phyloP scores from a whole-genome alignment of 345 rosid species.

The Eucalyptus cloeziana region DNA sequence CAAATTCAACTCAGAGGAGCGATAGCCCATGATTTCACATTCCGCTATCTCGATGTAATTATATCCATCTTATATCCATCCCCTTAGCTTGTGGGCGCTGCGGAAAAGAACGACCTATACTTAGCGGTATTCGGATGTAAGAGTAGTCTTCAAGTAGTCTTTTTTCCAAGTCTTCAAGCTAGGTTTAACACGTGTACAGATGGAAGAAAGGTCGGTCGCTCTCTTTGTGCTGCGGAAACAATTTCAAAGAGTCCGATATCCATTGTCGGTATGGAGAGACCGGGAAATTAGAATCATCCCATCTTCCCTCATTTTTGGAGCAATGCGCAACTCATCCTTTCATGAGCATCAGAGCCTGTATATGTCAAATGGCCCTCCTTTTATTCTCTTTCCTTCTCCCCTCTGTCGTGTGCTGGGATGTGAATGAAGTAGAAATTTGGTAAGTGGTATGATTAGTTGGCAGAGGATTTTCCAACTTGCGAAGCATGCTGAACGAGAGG shows the following conservation, averaged over 20 bases:
- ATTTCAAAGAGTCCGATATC: not conserved
- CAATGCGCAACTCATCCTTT: not conserved
- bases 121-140: not conserved
- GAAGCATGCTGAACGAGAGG: not conserved
- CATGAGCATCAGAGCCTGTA: not conserved
- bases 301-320: not conserved
- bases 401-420: not conserved
- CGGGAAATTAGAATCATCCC: not conserved
- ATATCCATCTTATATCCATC: not conserved
- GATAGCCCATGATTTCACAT: conserved; percentile 13
- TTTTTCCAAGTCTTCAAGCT: not conserved
- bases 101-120: not conserved
- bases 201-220: not conserved
- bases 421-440: not conserved
- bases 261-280: not conserved
- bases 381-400: not conserved
- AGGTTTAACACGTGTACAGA: not conserved
- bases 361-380: not conserved
- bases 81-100: not conserved
- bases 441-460: not conserved
- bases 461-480: not conserved
- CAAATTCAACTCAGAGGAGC: conserved; percentile 89
- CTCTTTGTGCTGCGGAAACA: not conserved
- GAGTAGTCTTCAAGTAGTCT: not conserved
- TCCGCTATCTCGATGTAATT: not conserved